Conservation (phyloP, 768 basidiomycete genomes). For the Hortiboletus flavorubellus region DNA sequence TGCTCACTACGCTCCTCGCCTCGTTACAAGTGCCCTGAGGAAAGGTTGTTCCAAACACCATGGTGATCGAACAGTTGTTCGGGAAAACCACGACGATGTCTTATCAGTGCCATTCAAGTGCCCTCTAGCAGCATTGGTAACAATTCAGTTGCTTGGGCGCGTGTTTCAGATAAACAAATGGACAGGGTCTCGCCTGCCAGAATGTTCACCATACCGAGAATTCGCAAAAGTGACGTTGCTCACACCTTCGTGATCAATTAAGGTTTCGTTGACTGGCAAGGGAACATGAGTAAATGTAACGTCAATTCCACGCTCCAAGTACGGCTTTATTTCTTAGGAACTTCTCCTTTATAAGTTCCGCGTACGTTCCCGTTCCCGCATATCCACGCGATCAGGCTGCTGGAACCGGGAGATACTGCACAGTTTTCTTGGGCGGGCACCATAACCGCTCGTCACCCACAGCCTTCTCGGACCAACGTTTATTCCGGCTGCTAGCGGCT, state of each 20-base stretch:
- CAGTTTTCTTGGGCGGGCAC: not conserved
- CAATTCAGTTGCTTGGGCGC: not conserved
- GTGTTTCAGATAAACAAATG: not conserved
- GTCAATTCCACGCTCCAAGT: slow-evolving; percentile 1
- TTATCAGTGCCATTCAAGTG: not conserved
- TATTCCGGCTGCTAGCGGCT: not conserved
- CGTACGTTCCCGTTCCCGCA: not conserved
- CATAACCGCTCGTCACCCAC: not conserved
- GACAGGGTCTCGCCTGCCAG: not conserved
- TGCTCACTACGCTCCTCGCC: not conserved
- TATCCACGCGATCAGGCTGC: not conserved
- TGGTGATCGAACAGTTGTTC: too few species aligned
- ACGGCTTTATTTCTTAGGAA: slow-evolving; percentile 5
- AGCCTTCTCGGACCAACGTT: slow-evolving; percentile 7
- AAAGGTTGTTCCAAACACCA: too few species aligned
- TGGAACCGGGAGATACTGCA: not conserved
- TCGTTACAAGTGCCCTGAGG: not conserved
- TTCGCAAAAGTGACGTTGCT: not conserved
- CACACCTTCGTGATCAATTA: not conserved
- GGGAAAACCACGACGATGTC: too few species aligned
- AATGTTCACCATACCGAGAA: not conserved
- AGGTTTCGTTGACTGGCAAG: not conserved
- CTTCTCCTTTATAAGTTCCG: not conserved
- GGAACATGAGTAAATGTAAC: not conserved
- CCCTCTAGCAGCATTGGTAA: not conserved